These are phyloP conservation scores for Atalantia buxifolia DNA, from an alignment of 345 rosid species.

Conservation along the genomic window DNA sequence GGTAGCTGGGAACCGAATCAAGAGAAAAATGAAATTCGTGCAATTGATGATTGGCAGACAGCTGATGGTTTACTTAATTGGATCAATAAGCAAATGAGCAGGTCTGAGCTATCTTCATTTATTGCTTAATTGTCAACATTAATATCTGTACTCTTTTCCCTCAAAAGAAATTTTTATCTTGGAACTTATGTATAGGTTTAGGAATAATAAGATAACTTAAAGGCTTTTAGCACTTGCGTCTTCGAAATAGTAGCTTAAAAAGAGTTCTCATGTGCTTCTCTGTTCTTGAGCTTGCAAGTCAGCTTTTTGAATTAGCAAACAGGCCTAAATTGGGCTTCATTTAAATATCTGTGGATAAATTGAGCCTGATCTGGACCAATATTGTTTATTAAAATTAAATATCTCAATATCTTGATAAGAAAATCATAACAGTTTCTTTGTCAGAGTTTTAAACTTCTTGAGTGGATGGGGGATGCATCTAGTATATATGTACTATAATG, in stretches of 20 bases:
- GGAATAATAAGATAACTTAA: not conserved
- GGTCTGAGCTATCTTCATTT: constrained; percentile 43
- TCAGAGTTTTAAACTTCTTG: not conserved
- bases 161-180: not conserved
- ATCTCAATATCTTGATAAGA: not conserved
- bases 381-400: not conserved
- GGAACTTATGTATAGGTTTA: not conserved
- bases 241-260: not conserved
- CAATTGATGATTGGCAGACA: constrained; percentile 71
- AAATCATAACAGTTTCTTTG: not conserved
- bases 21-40: constrained; percentile 49
- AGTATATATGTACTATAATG: not conserved
- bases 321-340: not conserved
- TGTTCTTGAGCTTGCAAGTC: not conserved
- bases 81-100: constrained; percentile 85
- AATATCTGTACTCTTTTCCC: not conserved
- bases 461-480: not conserved
- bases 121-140: constrained; percentile 7
- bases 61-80: constrained; percentile 80
- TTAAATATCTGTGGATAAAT: not conserved
- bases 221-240: not conserved
- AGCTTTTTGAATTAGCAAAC: not conserved
- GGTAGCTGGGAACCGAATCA: constrained; percentile 63
- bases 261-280: not conserved
- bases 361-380: not conserved